These are phyloP conservation scores for Pueraria montana DNA, from an alignment of 306 rosid genomes.

Conservation along the genomic window DNA sequence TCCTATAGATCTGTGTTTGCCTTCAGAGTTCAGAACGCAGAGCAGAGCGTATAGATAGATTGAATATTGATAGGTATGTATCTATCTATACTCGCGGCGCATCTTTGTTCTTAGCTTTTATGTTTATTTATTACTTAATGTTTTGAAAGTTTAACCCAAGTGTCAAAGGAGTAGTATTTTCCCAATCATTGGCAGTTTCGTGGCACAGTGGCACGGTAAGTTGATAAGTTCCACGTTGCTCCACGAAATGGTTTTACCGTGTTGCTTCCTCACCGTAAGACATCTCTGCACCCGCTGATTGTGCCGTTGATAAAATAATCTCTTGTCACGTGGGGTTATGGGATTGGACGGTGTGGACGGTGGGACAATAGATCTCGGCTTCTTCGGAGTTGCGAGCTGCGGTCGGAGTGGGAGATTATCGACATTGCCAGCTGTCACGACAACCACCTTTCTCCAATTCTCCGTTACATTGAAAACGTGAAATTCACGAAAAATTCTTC, in stretches of 20 bases:
- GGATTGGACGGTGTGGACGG: not conserved
- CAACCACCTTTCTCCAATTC: not conserved
- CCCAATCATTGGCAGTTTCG: slow-evolving; percentile 37
- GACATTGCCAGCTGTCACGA: slow-evolving; percentile 40
- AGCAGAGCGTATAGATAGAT: not conserved
- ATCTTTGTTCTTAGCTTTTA: not conserved
- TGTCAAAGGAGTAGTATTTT: not conserved
- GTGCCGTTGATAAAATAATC: not conserved
- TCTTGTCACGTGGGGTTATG: not conserved
- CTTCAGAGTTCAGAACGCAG: not conserved
- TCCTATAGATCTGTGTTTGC: not conserved
- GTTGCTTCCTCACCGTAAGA: not conserved
- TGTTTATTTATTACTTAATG: not conserved
- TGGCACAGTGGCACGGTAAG: slow-evolving; percentile 17
- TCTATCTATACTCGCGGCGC: not conserved
- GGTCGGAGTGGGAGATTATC: not conserved
- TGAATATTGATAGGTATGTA: not conserved
- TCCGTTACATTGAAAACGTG: not conserved
- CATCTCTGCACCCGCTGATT: not conserved
- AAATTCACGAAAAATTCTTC: not conserved
- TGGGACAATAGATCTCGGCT: not conserved
- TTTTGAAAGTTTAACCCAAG: not conserved
- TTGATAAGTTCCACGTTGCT: too few relatives aligned
- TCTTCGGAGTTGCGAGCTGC: not conserved
- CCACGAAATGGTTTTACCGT: too few relatives aligned